Evolutionary conservation across 495 filamentous ascomycete genomes (phyloP), one percentile per base, ranked within the genome.

Genomic region (Elaphomyces granulatus): DNA sequence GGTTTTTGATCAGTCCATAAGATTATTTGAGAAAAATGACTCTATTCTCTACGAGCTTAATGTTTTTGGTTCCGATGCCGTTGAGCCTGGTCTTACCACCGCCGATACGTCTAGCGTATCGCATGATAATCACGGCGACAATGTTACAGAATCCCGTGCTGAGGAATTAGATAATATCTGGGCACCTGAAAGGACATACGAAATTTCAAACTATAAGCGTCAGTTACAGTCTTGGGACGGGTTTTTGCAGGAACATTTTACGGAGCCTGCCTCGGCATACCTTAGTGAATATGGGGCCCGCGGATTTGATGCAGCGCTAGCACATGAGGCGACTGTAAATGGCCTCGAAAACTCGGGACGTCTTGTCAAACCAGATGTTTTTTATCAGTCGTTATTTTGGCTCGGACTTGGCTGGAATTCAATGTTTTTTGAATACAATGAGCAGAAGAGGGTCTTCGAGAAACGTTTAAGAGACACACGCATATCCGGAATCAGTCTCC

Each of bases 331-430:
- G n/a, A 36, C 35, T 0, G 26, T 15, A 8, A 48, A 34, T 16
- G 45, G 37, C 3, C 28, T 38, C 0, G 37, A 40, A n/a, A 40
- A 38, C 4, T n/a, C 46, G 2, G 46, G 41, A 10, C 48, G 50
- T 8, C 20, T 61, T 18, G 54, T 55, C n/a, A 55, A 49, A 20
- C 47, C 66, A 14, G 60, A 66, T 32, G 44, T 68, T 1, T 77
- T 83, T 46, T 52, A 78, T 23, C 52, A 72, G 34, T 78, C 75
- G 16, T 58, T 94, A 15, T 55, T 83, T 26, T 71, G 74, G 36
- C 68, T 94, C 8, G 82, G 79, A 0, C 65, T 95, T 2, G 90
- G 90, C 3, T 72, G 85, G 58, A 79, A 75, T 36, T 94, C 88
- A 0, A 56, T 80, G 8, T 71, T 94, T 35, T 95, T 92, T 55